These are phyloP conservation scores for Suillus placidus DNA, from an alignment of 768 basidiomycete genomes.

Conservation along the genomic window DNA sequence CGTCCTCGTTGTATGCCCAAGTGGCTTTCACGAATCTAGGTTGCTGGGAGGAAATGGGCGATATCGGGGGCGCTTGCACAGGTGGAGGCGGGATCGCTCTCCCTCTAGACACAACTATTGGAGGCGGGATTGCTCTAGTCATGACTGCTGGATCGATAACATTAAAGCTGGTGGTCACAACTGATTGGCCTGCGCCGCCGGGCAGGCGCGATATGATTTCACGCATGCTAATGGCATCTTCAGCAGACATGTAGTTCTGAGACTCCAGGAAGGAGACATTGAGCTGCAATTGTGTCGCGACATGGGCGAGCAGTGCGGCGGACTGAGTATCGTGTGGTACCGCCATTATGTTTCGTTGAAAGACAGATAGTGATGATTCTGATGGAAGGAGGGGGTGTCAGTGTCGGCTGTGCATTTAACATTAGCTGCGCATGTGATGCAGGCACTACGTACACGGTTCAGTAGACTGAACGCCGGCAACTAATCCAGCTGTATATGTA, in stretches of 20 bases:
- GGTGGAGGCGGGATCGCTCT: slow-evolving; percentile 21
- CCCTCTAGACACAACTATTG: slow-evolving; percentile 12
- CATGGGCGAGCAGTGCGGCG: slow-evolving; percentile 58
- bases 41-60: slow-evolving; percentile 11
- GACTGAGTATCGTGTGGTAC: slow-evolving; percentile 27
- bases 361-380: background rate
- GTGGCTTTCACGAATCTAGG: slow-evolving; percentile 42
- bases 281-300: slow-evolving; percentile 57
- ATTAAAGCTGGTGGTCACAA: slow-evolving; percentile 16
- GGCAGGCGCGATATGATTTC: slow-evolving; percentile 52
- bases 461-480: background rate
- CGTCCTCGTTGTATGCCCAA: slow-evolving; percentile 70
- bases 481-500: background rate
- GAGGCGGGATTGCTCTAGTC: slow-evolving; percentile 9
- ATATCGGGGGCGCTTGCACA: background rate
- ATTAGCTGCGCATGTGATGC: background rate
- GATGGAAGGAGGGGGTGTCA: background rate
- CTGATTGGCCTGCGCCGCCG: slow-evolving; percentile 23
- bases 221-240: slow-evolving; percentile 45
- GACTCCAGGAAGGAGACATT: slow-evolving; percentile 60
- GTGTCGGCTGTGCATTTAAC: background rate
- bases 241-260: slow-evolving; percentile 53
- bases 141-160: slow-evolving; percentile 4
- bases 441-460: background rate
- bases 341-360: slow-evolving; percentile 22